Conservation (phyloP, 2,329 filamentous ascomycete genomes). For the Penicillium sp. region DNA sequence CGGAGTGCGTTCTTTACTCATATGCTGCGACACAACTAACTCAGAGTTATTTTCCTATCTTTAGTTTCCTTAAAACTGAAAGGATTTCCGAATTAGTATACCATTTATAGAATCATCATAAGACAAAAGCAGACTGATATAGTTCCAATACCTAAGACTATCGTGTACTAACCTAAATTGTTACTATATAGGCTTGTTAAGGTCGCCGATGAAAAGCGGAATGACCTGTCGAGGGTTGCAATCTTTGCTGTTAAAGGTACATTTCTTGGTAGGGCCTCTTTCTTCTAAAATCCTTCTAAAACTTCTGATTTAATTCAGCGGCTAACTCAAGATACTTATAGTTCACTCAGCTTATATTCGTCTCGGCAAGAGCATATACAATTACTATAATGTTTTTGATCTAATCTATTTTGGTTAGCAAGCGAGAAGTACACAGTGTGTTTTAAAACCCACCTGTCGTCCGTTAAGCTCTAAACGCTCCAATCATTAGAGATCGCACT, state of each 20-base stretch:
- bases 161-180: not conserved
- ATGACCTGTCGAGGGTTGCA: not conserved
- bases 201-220: not conserved
- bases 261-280: constrained; percentile 9
- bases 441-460: constrained; percentile 17
- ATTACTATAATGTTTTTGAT: constrained; percentile 23
- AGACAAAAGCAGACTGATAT: not conserved
- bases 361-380: constrained; percentile 20
- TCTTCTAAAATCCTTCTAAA: constrained; percentile 18
- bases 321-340: constrained; percentile 19
- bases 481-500: constrained; percentile 10
- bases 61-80: not conserved
- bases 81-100: not conserved
- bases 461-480: constrained; percentile 16
- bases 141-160: not conserved
- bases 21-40: constrained; percentile 1
- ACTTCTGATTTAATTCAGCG: constrained; percentile 14
- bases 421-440: constrained; percentile 2
- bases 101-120: not conserved
- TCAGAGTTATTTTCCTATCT: no score
- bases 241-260: constrained; percentile 10
- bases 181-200: constrained; percentile 1
- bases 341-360: constrained; percentile 9
- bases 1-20: constrained; percentile 3
- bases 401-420: constrained; percentile 15